Conservation (phyloP, 352 stramenopile species). For the Phytophthora parvispora region DNA sequence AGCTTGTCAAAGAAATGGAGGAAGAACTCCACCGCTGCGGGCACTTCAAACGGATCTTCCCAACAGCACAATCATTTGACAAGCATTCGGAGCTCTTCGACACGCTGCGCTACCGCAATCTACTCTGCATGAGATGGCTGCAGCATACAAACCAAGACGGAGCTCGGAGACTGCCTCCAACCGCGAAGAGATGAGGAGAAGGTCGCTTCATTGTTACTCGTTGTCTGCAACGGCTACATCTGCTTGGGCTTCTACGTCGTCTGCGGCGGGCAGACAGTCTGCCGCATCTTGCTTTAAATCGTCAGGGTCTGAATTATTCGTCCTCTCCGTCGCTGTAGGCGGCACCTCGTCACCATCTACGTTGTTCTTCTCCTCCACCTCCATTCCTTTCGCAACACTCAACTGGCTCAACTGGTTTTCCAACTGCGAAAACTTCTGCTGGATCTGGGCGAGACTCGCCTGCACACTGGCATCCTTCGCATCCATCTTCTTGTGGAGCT, state of each 20-base stretch:
- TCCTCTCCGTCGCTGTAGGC: conserved; percentile 2
- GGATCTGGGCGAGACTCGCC: conserved; percentile 45
- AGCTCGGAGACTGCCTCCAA: conserved; percentile 22
- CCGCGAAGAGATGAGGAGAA: conserved; percentile 54
- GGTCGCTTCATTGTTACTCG: conserved; percentile 42
- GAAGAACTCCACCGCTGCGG: conserved; percentile 69
- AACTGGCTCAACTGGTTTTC: conserved; percentile 48
- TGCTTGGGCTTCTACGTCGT: conserved; percentile 6
- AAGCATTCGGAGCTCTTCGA: conserved; percentile 69
- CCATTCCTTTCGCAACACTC: conserved; percentile 5
- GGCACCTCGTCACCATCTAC: neutral
- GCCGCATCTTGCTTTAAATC: neutral
- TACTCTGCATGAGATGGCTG: conserved; percentile 72
- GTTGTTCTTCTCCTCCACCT: conserved; percentile 2
- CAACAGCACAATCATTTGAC: conserved; percentile 60
- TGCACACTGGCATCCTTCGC: conserved; percentile 47
- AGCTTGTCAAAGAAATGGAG: conserved; percentile 66
- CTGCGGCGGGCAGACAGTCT: too few species aligned
- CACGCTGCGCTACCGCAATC: conserved; percentile 57
- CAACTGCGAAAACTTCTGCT: conserved; percentile 55
- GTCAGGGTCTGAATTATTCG: neutral
- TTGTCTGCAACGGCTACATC: neutral
- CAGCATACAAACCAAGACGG: conserved; percentile 38
- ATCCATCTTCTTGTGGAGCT: conserved; percentile 69
- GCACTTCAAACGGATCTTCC: conserved; percentile 85